A percentile compares a stretch with the other conserved stretches of the same genome.
Evolutionary conservation across 345 rosid genomes (phyloP).

Genomic region (Eucalyptus tenuipes): DNA sequence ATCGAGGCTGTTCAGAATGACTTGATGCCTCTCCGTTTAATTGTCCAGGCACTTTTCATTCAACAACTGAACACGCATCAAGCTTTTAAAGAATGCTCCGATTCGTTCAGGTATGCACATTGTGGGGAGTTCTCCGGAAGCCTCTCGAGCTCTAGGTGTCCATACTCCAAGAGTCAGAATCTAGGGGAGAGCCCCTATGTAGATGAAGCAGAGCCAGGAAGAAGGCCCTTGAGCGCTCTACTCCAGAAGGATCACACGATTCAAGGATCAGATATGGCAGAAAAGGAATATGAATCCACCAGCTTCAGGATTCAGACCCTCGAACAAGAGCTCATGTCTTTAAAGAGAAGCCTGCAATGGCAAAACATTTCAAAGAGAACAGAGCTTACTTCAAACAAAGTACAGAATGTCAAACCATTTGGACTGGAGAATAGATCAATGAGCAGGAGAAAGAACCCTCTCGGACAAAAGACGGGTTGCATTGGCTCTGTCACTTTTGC

Average conservation of each 20-base stretch:
- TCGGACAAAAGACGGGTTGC: constrained; percentile 42
- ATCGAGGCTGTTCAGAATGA: constrained; percentile 71
- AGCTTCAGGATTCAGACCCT: constrained; percentile 77
- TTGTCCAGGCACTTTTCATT: constrained; percentile 64
- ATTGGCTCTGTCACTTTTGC: constrained; percentile 42
- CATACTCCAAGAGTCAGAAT: constrained; percentile 30
- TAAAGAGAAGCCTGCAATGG: constrained; percentile 38
- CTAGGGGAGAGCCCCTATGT: constrained; percentile 33
- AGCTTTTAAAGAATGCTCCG: constrained; percentile 69
- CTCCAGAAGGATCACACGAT: constrained; percentile 20
- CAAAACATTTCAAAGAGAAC: constrained; percentile 16
- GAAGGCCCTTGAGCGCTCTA: constrained; percentile 25
- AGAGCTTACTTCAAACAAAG: constrained; percentile 11
- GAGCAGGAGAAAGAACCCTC: constrained; percentile 39
- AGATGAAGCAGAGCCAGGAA: constrained; percentile 28
- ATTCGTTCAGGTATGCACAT: constrained; percentile 34
- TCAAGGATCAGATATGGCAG: constrained; percentile 17
- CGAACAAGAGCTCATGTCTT: constrained; percentile 44
- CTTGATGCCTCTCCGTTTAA: constrained; percentile 69
- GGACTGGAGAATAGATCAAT: constrained; percentile 22
- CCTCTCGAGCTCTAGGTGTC: constrained; percentile 50
- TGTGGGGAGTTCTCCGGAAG: constrained; percentile 37
- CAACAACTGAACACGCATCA: constrained; percentile 71
- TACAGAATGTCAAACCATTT: constrained; percentile 8
- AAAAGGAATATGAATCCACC: constrained; percentile 42